Conservation (phyloP, 1,139 yeast genomes). For the Pneumocystis sp. region DNA sequence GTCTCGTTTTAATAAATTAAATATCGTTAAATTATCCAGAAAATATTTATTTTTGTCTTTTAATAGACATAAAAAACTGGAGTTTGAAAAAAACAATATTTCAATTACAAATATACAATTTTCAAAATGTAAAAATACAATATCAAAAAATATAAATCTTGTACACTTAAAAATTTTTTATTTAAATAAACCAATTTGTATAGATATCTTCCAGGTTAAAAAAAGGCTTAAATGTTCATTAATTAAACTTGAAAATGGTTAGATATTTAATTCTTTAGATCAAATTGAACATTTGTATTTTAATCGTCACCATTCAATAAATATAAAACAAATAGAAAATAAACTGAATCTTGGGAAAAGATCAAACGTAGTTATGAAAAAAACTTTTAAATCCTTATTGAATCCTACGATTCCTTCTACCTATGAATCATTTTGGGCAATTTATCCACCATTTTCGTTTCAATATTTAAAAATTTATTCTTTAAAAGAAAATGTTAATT, state of each 20-base stretch:
- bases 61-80: background rate
- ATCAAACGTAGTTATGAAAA: background rate
- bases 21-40: background rate
- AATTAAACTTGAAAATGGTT: background rate
- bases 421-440: background rate
- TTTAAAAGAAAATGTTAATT: background rate
- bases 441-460: background rate
- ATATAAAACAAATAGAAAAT: background rate
- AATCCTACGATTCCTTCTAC: background rate
- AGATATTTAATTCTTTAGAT: background rate
- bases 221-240: background rate
- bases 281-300: background rate
- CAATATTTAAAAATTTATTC: background rate
- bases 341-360: background rate
- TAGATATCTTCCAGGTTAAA: background rate
- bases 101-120: background rate
- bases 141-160: background rate
- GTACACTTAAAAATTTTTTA: background rate
- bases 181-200: background rate
- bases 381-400: background rate
- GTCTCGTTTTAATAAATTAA: background rate
- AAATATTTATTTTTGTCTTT: background rate
- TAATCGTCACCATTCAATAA: background rate
- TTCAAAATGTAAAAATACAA: background rate
- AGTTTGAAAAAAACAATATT: background rate